A percentile compares a stretch with the other conserved stretches of the same genome.
Evolutionary conservation across 768 basidiomycete species (phyloP).

Genomic region (Paxillus involutus): DNA sequence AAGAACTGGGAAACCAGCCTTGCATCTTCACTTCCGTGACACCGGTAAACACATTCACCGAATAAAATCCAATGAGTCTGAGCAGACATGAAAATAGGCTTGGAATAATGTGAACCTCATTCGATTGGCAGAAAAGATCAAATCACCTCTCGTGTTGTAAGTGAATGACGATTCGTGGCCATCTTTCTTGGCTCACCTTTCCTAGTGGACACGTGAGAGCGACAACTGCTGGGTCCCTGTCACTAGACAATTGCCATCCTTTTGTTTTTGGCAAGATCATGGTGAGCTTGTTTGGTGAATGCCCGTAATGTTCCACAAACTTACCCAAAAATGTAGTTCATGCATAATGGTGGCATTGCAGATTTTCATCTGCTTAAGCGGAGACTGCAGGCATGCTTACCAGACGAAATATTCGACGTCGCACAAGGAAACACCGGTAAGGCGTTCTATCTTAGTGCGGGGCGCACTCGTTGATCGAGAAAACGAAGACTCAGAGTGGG

Average conservation of each 20-base stretch:
- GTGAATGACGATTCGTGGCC: constrained; percentile 24
- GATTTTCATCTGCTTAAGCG: constrained; percentile 83
- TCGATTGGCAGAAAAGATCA: constrained; percentile 96
- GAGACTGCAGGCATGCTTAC: constrained; percentile 67
- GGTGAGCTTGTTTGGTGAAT: constrained; percentile 43
- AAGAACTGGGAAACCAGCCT: constrained; percentile 82
- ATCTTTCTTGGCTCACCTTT: constrained; percentile 2
- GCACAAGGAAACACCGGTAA: constrained; percentile 92
- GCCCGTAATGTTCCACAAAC: background rate
- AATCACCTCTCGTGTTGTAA: constrained; percentile 92
- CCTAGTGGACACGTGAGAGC: constrained; percentile 87
- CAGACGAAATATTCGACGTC: constrained; percentile 82
- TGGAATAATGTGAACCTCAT: constrained; percentile 96
- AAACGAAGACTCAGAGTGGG: constrained; percentile 88
- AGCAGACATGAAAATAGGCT: constrained; percentile 52
- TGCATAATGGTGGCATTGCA: constrained; percentile 96
- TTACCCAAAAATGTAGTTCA: constrained; percentile 57
- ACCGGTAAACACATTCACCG: constrained; percentile 53
- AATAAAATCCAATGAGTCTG: background rate
- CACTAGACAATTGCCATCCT: constrained; percentile 93
- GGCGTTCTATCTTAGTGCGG: constrained; percentile 7
- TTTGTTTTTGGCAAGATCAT: constrained; percentile 91
- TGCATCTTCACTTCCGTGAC: constrained; percentile 97
- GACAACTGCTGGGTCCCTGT: constrained; percentile 89
- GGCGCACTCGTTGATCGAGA: background rate